Evolutionary conservation across 2,329 filamentous ascomycete genomes (phyloP).

Genomic region (Aspergillus sp.): DNA sequence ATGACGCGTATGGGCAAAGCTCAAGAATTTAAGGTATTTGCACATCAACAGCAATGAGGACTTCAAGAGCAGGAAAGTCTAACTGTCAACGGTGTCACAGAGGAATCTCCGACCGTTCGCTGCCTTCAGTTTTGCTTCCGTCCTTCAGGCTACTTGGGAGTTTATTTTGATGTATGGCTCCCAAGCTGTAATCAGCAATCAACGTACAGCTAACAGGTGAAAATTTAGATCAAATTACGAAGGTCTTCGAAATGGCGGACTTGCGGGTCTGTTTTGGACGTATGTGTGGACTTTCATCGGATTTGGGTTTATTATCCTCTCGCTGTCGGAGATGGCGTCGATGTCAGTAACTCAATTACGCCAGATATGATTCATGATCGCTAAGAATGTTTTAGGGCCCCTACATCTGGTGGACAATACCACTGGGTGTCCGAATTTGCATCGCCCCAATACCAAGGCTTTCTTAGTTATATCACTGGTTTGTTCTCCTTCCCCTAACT

Average conservation of each 20-base stretch:
- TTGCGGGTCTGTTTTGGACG: slow-evolving; percentile 29
- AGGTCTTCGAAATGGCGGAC: slow-evolving; percentile 26
- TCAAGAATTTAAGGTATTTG: slow-evolving; percentile 28
- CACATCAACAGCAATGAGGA: too few species aligned
- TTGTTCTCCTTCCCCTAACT: too few species aligned
- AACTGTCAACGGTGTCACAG: slow-evolving; percentile 1
- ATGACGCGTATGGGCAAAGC: slow-evolving; percentile 6
- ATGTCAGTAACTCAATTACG: slow-evolving; percentile 18
- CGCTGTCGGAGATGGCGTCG: slow-evolving; percentile 63
- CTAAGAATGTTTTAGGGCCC: slow-evolving; percentile 40
- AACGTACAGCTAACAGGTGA: too few species aligned
- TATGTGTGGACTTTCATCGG: slow-evolving; percentile 59
- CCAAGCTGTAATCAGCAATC: too few species aligned
- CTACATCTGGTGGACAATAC: slow-evolving; percentile 59
- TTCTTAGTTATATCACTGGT: slow-evolving; percentile 56
- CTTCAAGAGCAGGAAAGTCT: too few species aligned
- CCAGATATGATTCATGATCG: too few species aligned
- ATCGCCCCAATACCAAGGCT: slow-evolving; percentile 49
- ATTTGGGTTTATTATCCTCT: slow-evolving; percentile 60
- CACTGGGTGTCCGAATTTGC: slow-evolving; percentile 60
- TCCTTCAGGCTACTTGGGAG: slow-evolving; percentile 39
- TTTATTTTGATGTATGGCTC: slow-evolving; percentile 31
- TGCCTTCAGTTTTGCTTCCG: slow-evolving; percentile 35
- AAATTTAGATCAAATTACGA: slow-evolving; percentile 21
- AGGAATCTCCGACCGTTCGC: slow-evolving; percentile 34